Conservation (phyloP, 2,329 filamentous ascomycete genomes). For the Coniochaeta ligniaria region DNA sequence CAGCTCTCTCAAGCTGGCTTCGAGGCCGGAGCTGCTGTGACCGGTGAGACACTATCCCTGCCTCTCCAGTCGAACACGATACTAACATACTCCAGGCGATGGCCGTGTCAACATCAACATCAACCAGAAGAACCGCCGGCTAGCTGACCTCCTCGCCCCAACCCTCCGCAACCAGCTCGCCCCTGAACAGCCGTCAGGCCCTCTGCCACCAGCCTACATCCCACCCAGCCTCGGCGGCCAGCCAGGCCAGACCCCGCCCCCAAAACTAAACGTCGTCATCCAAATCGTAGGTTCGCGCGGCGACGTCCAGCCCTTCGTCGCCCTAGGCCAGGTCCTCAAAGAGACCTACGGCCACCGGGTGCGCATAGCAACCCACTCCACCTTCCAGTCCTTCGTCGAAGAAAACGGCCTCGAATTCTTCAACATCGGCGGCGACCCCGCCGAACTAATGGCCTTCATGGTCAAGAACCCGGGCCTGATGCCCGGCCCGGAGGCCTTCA, state of each 20-base stretch:
- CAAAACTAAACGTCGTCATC: slow-evolving; percentile 62
- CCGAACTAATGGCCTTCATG: slow-evolving; percentile 82
- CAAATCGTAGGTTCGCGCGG: slow-evolving; percentile 70
- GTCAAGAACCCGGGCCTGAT: slow-evolving; percentile 82
- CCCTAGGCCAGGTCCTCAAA: slow-evolving; percentile 58
- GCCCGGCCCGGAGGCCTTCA: slow-evolving; percentile 71
- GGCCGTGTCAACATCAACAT: slow-evolving; percentile 77
- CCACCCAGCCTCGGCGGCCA: slow-evolving; percentile 64
- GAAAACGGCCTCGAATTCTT: slow-evolving; percentile 71
- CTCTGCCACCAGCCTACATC: slow-evolving; percentile 62
- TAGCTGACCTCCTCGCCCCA: slow-evolving; percentile 62
- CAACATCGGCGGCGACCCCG: slow-evolving; percentile 67
- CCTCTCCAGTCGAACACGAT: not conserved
- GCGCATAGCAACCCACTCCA: slow-evolving; percentile 64
- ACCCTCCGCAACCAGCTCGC: slow-evolving; percentile 51
- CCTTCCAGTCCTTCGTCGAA: slow-evolving; percentile 61
- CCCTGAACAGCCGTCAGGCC: slow-evolving; percentile 31
- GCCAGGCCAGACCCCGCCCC: slow-evolving; percentile 48
- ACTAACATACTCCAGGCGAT: slow-evolving; percentile 42
- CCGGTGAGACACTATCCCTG: slow-evolving; percentile 28
- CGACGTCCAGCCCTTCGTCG: slow-evolving; percentile 71
- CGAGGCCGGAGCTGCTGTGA: slow-evolving; percentile 53
- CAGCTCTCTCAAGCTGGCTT: slow-evolving; percentile 57
- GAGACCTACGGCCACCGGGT: slow-evolving; percentile 63
- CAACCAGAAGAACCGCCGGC: slow-evolving; percentile 58